Percentiles rank a stretch among this genome's conserved stretches.
phyloP scores from a whole-genome alignment of 331 rosid species.

The Stylosanthes scabra region DNA sequence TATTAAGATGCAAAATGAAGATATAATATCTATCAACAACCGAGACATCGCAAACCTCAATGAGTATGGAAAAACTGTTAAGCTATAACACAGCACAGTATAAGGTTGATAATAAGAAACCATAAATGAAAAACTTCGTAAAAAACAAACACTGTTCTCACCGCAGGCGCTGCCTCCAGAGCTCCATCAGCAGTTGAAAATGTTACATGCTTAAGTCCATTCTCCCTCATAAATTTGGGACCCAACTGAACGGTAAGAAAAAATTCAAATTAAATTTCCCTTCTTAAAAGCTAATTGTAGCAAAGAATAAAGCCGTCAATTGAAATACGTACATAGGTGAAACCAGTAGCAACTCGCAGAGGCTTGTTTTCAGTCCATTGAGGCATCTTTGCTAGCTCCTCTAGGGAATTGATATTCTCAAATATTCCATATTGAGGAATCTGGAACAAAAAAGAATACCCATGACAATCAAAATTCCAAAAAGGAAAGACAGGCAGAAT shows the following conservation, averaged over 20 bases:
- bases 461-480: slow-evolving; percentile 1
- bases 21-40: not conserved
- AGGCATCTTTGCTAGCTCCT: slow-evolving; percentile 85
- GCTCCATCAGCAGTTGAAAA: slow-evolving; percentile 99
- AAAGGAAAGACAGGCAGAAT: slow-evolving; percentile 1
- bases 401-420: slow-evolving; percentile 80
- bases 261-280: slow-evolving; percentile 20
- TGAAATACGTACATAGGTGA: slow-evolving; percentile 58
- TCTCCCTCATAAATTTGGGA: slow-evolving; percentile 87
- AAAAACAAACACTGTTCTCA: slow-evolving; percentile 45
- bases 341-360: slow-evolving; percentile 96
- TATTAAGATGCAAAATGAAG: slow-evolving; percentile 26
- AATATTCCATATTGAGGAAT: slow-evolving; percentile 94
- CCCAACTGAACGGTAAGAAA: slow-evolving; percentile 69
- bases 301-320: not conserved
- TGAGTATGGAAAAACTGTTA: not conserved
- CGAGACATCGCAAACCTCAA: not conserved
- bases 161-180: slow-evolving; percentile 99
- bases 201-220: slow-evolving; percentile 71
- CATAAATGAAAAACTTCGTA: slow-evolving; percentile 7
- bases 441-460: slow-evolving; percentile 51
- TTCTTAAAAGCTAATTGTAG: slow-evolving; percentile 3
- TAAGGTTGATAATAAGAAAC: slow-evolving; percentile 6
- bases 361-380: slow-evolving; percentile 86
- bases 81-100: not conserved